phyloP scores from a whole-genome alignment of 768 basidiomycete species.

The Mycena floridula region DNA sequence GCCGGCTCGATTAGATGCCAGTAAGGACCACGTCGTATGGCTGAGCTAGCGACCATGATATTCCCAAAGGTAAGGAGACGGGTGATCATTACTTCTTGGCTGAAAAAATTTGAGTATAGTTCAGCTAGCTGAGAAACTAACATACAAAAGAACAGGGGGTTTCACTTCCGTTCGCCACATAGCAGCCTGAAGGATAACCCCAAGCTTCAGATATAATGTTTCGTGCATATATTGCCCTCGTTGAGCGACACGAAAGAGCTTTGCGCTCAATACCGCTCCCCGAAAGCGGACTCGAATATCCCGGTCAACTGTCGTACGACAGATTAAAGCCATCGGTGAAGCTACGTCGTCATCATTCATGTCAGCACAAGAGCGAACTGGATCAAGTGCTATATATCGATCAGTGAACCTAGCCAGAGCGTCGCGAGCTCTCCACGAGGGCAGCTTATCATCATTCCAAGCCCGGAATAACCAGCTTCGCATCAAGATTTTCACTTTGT shows the following conservation, averaged over 20 bases:
- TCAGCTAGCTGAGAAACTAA: conserved; percentile 4
- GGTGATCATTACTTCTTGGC: conserved; percentile 73
- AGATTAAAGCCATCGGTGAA: no score
- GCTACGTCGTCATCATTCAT: neutral
- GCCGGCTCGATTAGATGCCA: conserved; percentile 82
- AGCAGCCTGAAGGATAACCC: no score
- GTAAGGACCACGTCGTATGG: conserved; percentile 74
- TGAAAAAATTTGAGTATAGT: conserved; percentile 20
- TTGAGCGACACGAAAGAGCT: conserved; percentile 48
- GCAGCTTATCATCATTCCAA: conserved; percentile 25
- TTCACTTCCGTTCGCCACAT: conserved; percentile 38
- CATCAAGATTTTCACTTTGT: neutral
- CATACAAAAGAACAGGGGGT: conserved; percentile 50
- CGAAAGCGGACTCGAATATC: conserved; percentile 87
- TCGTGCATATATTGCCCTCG: conserved; percentile 20
- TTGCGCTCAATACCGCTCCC: conserved; percentile 52
- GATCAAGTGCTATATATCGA: conserved; percentile 55
- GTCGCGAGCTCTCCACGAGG: conserved; percentile 68
- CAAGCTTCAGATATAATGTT: conserved; percentile 46
- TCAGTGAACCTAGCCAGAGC: conserved; percentile 59
- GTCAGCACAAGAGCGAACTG: conserved; percentile 25
- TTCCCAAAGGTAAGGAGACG: conserved; percentile 68
- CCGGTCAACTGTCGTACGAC: no score
- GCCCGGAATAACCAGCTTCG: neutral
- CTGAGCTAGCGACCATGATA: conserved; percentile 72